Evolutionary conservation across 495 filamentous ascomycete species (phyloP).

Genomic region (Tuber aestivum): DNA sequence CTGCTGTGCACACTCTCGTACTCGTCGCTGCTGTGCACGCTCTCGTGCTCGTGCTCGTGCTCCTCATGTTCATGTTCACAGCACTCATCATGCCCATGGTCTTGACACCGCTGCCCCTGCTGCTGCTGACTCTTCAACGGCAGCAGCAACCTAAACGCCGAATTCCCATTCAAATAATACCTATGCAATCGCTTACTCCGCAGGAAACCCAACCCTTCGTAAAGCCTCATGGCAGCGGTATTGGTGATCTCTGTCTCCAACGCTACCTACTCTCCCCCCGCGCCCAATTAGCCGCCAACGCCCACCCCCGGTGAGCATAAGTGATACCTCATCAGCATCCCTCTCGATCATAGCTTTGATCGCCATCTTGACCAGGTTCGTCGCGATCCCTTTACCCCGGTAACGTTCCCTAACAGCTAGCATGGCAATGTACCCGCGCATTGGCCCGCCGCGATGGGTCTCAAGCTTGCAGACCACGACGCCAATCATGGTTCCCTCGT

Average conservation of each 20-base stretch:
- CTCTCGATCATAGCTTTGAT: conserved; percentile 84
- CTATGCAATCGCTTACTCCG: conserved; percentile 87
- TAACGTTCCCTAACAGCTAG: conserved; percentile 74
- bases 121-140: conserved; percentile 61
- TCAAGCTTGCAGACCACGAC: conserved; percentile 97
- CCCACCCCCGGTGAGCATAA: neutral
- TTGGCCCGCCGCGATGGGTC: conserved; percentile 64
- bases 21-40: neutral
- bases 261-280: conserved; percentile 56
- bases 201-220: conserved; percentile 88
- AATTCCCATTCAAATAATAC: conserved; percentile 96
- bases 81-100: conserved; percentile 12
- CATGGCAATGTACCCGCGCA: conserved; percentile 98
- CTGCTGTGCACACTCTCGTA: neutral
- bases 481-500: conserved; percentile 58
- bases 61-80: conserved; percentile 23
- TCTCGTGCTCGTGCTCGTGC: conserved; percentile 16
- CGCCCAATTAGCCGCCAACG: neutral
- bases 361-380: conserved; percentile 76
- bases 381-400: conserved; percentile 79
- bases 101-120: conserved; percentile 28
- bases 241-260: conserved; percentile 97
- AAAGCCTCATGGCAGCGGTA: conserved; percentile 81
- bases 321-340: conserved; percentile 74
- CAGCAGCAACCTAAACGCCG: conserved; percentile 80